Conservation (phyloP, 2,329 filamentous ascomycete genomes). For the Stachybotrys chartarum region DNA sequence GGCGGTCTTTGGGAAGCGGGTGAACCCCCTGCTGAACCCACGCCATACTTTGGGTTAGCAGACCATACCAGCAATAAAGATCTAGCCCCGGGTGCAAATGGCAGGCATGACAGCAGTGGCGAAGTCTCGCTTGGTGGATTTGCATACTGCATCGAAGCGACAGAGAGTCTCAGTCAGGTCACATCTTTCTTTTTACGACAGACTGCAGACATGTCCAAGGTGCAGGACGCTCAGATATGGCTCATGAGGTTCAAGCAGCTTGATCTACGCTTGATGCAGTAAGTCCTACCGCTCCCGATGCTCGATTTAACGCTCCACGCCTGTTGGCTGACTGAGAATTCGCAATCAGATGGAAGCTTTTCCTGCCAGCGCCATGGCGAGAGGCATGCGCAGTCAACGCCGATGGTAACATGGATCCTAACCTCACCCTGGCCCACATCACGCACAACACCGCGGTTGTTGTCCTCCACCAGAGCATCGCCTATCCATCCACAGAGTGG, state of each 20-base stretch:
- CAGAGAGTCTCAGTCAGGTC: conserved; percentile 33
- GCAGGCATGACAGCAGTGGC: conserved; percentile 12
- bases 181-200: conserved; percentile 35
- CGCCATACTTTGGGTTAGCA: conserved; percentile 32
- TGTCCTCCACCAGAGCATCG: conserved; percentile 14
- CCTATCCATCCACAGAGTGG: conserved; percentile 12
- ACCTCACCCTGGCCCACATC: conserved; percentile 19
- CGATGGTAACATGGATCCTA: conserved; percentile 33
- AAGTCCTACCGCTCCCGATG: conserved; percentile 5
- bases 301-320: neutral
- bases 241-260: conserved; percentile 37
- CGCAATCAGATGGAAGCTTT: conserved; percentile 32
- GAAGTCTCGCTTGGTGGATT: conserved; percentile 28
- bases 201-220: conserved; percentile 25
- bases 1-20: conserved; percentile 28
- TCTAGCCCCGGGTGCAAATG: conserved; percentile 4
- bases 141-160: conserved; percentile 38
- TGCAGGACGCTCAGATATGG: conserved; percentile 30
- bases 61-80: too few species aligned
- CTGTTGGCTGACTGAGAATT: neutral
- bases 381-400: conserved; percentile 30
- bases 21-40: conserved; percentile 24
- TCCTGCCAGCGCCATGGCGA: conserved; percentile 34
- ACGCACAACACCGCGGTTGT: conserved; percentile 15
- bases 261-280: conserved; percentile 33